These are phyloP conservation scores for Senecio squalidus DNA, from an alignment of 140 eudicot genomes.

Conservation along the genomic window DNA sequence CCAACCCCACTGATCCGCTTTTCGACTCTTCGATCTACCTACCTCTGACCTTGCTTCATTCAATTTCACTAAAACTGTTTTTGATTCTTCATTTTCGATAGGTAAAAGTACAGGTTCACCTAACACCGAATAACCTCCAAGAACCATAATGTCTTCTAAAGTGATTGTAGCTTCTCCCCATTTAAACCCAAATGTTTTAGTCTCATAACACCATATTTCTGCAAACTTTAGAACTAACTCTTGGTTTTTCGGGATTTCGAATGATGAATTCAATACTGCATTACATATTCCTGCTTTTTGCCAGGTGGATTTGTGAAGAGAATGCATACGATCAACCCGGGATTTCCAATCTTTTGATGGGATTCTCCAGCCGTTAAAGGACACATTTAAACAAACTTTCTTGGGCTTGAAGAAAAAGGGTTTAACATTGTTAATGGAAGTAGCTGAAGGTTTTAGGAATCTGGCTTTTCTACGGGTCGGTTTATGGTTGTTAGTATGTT, in stretches of 20 bases:
- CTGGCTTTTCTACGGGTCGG: conserved; percentile 26
- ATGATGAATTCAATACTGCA: conserved; percentile 27
- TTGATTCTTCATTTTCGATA: not conserved
- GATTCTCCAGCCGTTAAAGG: conserved; percentile 28
- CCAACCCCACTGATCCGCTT: conserved; percentile 23
- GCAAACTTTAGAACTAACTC: conserved; percentile 28
- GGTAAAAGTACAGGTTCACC: conserved; percentile 28
- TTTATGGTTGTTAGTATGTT: too few relatives aligned
- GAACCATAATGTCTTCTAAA: conserved; percentile 41
- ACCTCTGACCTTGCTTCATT: not conserved
- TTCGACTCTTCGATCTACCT: not conserved
- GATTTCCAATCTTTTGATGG: conserved; percentile 39
- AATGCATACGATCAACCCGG: too few relatives aligned
- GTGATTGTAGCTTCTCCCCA: conserved; percentile 45
- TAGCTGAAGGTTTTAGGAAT: conserved; percentile 31
- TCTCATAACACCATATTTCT: conserved; percentile 32
- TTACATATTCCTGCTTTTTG: conserved; percentile 33
- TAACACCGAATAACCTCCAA: conserved; percentile 46
- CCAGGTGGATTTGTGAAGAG: too few relatives aligned
- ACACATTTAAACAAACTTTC: not conserved
- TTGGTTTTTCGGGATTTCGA: conserved; percentile 9
- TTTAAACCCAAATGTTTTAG: too few relatives aligned
- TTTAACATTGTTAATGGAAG: too few relatives aligned
- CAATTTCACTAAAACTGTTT: conserved; percentile 11
- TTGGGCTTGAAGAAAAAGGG: not conserved